phyloP scores from a whole-genome alignment of 192 early-diverging fungal genomes.

The Haplosporangium gracile region DNA sequence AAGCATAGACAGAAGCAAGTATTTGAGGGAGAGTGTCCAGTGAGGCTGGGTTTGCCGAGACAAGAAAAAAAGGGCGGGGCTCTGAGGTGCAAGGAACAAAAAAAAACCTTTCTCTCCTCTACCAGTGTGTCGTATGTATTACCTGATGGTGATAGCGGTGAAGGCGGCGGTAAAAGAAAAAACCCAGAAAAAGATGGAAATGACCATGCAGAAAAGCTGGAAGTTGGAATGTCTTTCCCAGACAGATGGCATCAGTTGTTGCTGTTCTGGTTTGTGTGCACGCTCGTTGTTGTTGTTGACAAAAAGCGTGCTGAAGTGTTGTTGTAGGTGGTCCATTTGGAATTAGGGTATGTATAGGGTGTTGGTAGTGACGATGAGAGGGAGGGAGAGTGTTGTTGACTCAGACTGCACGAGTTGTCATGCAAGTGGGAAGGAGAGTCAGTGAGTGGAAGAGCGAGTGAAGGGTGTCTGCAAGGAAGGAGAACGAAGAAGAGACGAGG shows the following conservation, averaged over 20 bases:
- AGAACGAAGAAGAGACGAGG: not conserved
- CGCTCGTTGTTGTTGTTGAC: not conserved
- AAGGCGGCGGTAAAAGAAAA: slow-evolving; percentile 47
- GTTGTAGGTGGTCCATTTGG: slow-evolving; percentile 31
- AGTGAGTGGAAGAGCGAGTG: not conserved
- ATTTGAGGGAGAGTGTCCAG: not conserved
- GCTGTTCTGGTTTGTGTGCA: not conserved
- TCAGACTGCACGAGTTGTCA: not conserved
- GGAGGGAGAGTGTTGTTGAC: not conserved
- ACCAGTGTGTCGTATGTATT: not conserved
- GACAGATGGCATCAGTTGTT: slow-evolving; percentile 25
- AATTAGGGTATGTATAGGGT: not conserved
- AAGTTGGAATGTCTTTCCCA: slow-evolving; percentile 53
- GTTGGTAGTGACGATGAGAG: not conserved
- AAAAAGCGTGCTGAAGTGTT: slow-evolving; percentile 17
- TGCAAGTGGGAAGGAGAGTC: not conserved
- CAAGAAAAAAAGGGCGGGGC: not conserved
- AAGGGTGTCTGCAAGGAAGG: slow-evolving; percentile 1
- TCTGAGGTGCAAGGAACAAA: not conserved
- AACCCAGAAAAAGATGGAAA: slow-evolving; percentile 57
- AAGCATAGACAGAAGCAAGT: not conserved
- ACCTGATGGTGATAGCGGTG: slow-evolving; percentile 51
- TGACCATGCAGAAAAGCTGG: slow-evolving; percentile 55
- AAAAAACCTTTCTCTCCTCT: not conserved
- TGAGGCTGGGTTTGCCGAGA: not conserved